Evolutionary conservation across 2,329 filamentous ascomycete genomes (phyloP).

Genomic region (Helicocarpus griseus): DNA sequence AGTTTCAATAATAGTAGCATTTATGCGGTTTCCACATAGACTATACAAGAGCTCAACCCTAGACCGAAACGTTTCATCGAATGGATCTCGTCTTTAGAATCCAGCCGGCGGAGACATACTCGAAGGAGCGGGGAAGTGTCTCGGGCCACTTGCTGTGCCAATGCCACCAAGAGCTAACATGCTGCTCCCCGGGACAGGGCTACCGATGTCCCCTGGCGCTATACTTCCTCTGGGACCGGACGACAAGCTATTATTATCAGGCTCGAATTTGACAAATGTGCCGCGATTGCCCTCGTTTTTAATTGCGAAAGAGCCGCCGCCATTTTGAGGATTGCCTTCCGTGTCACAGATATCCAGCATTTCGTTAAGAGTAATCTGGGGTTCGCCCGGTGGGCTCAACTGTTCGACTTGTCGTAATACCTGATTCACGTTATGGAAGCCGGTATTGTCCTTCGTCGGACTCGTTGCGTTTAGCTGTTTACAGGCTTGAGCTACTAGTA

Average conservation of each 20-base stretch:
- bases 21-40: not conserved
- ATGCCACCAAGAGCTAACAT: slow-evolving; percentile 30
- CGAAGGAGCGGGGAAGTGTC: slow-evolving; percentile 23
- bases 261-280: slow-evolving; percentile 41
- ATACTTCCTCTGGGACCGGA: slow-evolving; percentile 34
- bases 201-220: slow-evolving; percentile 59
- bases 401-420: slow-evolving; percentile 53
- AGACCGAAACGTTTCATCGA: not conserved
- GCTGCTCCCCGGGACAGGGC: slow-evolving; percentile 46
- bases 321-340: slow-evolving; percentile 75
- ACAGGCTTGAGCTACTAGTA: slow-evolving; percentile 70
- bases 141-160: slow-evolving; percentile 22
- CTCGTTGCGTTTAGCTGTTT: slow-evolving; percentile 46
- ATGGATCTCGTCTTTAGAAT: slow-evolving; percentile 19
- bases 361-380: slow-evolving; percentile 52
- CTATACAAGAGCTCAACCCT: not conserved
- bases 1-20: not conserved
- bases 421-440: slow-evolving; percentile 59
- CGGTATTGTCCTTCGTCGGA: slow-evolving; percentile 39
- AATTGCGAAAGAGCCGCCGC: slow-evolving; percentile 77
- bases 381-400: slow-evolving; percentile 50
- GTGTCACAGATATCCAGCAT: slow-evolving; percentile 82
- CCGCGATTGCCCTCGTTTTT: slow-evolving; percentile 40
- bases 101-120: slow-evolving; percentile 25
- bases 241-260: slow-evolving; percentile 39